phyloP scores from a whole-genome alignment of 441 rosid species.

The Euphorbia corollata region DNA sequence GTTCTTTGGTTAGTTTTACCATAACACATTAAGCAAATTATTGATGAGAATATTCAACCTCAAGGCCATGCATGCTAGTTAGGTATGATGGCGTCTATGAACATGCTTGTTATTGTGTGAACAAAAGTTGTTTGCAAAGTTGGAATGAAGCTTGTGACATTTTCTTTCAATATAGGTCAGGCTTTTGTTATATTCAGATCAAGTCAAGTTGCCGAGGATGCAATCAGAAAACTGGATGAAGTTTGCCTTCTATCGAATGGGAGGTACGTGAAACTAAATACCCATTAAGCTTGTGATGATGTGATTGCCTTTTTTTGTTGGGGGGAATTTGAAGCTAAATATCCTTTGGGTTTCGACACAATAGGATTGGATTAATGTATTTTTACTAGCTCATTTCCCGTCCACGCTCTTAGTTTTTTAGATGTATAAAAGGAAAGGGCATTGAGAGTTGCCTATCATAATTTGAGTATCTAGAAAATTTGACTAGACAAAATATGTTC shows the following conservation, averaged over 20 bases:
- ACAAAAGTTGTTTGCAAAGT: not conserved
- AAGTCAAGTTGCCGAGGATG: slow-evolving; percentile 53
- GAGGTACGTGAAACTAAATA: slow-evolving; percentile 42
- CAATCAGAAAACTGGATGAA: slow-evolving; percentile 39
- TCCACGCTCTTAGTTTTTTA: too few species aligned
- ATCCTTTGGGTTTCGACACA: not conserved
- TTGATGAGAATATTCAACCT: not conserved
- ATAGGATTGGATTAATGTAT: not conserved
- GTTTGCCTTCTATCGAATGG: slow-evolving; percentile 70
- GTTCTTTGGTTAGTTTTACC: not conserved
- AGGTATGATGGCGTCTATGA: not conserved
- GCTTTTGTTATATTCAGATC: slow-evolving; percentile 62
- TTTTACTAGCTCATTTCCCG: not conserved
- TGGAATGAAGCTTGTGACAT: slow-evolving; percentile 10
- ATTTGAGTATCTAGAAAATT: not conserved
- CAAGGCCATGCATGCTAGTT: not conserved
- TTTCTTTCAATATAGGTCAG: slow-evolving; percentile 45
- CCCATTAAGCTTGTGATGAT: not conserved
- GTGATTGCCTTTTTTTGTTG: too few species aligned
- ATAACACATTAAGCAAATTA: not conserved
- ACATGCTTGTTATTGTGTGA: not conserved
- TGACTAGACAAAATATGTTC: not conserved
- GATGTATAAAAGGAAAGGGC: not conserved
- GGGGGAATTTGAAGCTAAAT: too few species aligned
- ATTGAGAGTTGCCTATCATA: not conserved